Evolutionary conservation across 2,329 filamentous ascomycete genomes (phyloP).

Genomic region (Colletotrichum kahawae): DNA sequence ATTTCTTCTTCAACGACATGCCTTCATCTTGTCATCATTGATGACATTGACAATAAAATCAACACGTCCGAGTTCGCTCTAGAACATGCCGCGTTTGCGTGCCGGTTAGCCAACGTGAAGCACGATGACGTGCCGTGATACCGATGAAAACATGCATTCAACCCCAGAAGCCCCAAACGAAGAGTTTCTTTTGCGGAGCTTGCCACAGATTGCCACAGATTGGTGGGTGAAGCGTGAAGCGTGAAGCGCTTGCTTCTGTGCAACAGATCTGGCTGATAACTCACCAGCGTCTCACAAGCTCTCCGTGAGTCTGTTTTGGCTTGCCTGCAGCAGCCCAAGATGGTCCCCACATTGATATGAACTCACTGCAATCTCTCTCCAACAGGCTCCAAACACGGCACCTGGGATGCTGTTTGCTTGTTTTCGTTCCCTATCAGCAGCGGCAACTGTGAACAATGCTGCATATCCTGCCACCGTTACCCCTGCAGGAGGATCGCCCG

Average conservation of each 20-base stretch:
- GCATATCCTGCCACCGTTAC: neutral
- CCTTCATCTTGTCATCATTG: neutral
- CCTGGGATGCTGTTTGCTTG: neutral
- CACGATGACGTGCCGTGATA: neutral
- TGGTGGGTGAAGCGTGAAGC: neutral
- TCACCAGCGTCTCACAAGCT: neutral
- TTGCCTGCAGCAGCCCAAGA: neutral
- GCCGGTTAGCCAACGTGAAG: neutral
- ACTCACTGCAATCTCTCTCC: slow-evolving; percentile 4
- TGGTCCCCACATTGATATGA: neutral
- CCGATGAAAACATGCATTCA: neutral
- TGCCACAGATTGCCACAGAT: neutral
- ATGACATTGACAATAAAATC: neutral
- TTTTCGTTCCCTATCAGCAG: neutral
- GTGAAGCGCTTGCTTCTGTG: neutral
- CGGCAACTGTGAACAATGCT: neutral
- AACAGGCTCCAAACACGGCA: neutral
- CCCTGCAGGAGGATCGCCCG: neutral
- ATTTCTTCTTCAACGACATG: neutral
- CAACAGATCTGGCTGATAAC: neutral
- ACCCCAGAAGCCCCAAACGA: neutral
- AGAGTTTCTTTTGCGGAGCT: neutral
- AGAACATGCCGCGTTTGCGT: neutral
- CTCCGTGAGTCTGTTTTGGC: slow-evolving; percentile 5
- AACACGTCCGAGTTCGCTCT: neutral